Evolutionary conservation across 192 early-diverging fungal genomes (phyloP), one percentile per base, ranked within the genome.

Genomic region (Backusella liffmaniae): DNA sequence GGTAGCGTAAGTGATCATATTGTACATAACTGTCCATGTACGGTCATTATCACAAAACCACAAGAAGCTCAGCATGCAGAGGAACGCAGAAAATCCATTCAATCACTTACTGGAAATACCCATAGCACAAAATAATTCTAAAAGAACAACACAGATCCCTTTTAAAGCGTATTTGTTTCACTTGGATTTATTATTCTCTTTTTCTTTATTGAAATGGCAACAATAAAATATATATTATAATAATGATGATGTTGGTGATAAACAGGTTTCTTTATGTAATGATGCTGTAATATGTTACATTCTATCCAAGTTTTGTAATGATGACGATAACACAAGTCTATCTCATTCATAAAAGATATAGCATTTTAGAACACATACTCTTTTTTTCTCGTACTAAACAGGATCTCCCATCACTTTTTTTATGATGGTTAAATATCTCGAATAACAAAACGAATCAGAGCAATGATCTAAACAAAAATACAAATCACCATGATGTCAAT

Each of bases 1-100:
- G 85, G 86, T 34, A 85, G 83, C 10, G 87, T 88, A 5, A 87
- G 84, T 62, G 82, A 82, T 44, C 78, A 84, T 42, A 83, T 84
- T 72, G 86, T 74, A 35, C 87, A 86, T 37, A 32, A 82, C 56
- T 84, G 84, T 36, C 73, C 70, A 12, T 84, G 83, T 35, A 72
- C 83, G 30, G 83, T 86, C 12, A 75, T 86, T 66, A 65, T 86
- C 21, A 77, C 80, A 2, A 82, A 83, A 26, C 56, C 59, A 39
- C 10, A 36, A 35, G 6, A 35, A 34, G 26, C 66, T 16, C n/a
- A 32, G 13, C 32, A 32, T 36, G 32, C 35, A 67, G 35, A 67
- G 8, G 66, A 67, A n/a, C 29, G 66, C 8, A 16, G 66, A 35
- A 32, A 67, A 36, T 67, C 66, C 6, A 67, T 67, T 67, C 35